Evolutionary conservation across 495 filamentous ascomycete genomes (phyloP), one percentile per base, ranked within the genome.

Genomic region (Hypoxylon cercidicola): DNA sequence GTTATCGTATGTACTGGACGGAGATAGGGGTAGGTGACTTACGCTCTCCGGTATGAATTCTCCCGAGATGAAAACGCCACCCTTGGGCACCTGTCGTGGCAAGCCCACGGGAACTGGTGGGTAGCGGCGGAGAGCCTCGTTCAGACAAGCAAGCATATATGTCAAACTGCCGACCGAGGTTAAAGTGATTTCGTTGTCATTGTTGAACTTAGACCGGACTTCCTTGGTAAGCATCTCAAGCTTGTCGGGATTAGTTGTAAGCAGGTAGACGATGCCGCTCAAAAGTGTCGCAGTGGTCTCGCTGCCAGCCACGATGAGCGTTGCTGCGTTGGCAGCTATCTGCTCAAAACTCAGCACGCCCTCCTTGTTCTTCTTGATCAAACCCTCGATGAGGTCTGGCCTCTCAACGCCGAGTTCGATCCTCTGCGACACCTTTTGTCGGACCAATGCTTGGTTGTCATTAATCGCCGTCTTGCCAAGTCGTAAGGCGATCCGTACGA

Each of bases 271-370:
- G 2, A 72, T 65, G 1, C 75, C 78, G 3, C 72, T 71, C 13
- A 88, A 68, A 23, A 78, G 46, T 0, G 83, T 82, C 5, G 85
- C 82, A 0, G 82, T 82, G 1, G 85, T 85, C 55, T 87, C 85
- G 0, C 77, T 80, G 1, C 82, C 82, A 11, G 74, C 82, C 11
- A 80, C 69, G n/a, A 81, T 75, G 15, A 70, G 55, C 8, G 58
- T 61, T 37, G 52, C 52, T 10, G 68, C 55, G 12, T 62, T 72
- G 28, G 75, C 49, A 6, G 67, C 32, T 4, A 58, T 41, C 30
- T 66, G 47, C 43, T 19, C 44, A 8, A 73, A 16, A 0, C 40
- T 64, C 54, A 73, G 34, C 15, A 73, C 64, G 55, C 72, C 43
- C 35, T 76, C 72, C 8, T 77, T 66, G 48, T 75, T 74, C 50